Evolutionary conservation across 441 rosid genomes (phyloP).

Genomic region (Pelargonium citronellum): DNA sequence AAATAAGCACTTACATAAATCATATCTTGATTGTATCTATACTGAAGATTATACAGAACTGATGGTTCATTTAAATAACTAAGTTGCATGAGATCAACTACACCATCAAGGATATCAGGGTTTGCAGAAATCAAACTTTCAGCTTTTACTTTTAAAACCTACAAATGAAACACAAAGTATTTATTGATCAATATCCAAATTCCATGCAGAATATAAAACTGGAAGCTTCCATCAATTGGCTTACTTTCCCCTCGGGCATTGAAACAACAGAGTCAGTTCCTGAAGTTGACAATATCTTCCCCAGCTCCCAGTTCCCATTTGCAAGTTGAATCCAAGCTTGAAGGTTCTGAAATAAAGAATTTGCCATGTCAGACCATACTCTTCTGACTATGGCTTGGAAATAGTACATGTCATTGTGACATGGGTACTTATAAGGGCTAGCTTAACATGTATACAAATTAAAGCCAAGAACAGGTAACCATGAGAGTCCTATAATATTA

Average conservation of each 20-base stretch:
- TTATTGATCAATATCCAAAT: slow-evolving; percentile 22
- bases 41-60: slow-evolving; percentile 80
- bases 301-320: slow-evolving; percentile 85
- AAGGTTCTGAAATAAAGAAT: slow-evolving; percentile 53
- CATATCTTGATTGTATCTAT: slow-evolving; percentile 79
- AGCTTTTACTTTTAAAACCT: slow-evolving; percentile 68
- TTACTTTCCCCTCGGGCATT: slow-evolving; percentile 71
- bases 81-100: slow-evolving; percentile 96
- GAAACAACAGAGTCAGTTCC: slow-evolving; percentile 65
- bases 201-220: slow-evolving; percentile 13
- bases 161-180: slow-evolving; percentile 17
- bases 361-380: slow-evolving; percentile 7
- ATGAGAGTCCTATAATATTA: neutral
- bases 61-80: slow-evolving; percentile 97
- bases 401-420: neutral
- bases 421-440: neutral
- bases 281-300: slow-evolving; percentile 57
- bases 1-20: slow-evolving; percentile 68
- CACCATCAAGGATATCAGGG: slow-evolving; percentile 98
- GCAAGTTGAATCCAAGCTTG: slow-evolving; percentile 87
- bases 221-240: slow-evolving; percentile 23
- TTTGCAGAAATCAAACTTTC: slow-evolving; percentile 83
- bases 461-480: neutral
- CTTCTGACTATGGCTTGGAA: slow-evolving; percentile 10
- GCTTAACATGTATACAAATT: neutral